A percentile compares a stretch with the other conserved stretches of the same genome.
Evolutionary conservation across 2,329 filamentous ascomycete genomes (phyloP).

Genomic region (Didymosphaeria variabile): DNA sequence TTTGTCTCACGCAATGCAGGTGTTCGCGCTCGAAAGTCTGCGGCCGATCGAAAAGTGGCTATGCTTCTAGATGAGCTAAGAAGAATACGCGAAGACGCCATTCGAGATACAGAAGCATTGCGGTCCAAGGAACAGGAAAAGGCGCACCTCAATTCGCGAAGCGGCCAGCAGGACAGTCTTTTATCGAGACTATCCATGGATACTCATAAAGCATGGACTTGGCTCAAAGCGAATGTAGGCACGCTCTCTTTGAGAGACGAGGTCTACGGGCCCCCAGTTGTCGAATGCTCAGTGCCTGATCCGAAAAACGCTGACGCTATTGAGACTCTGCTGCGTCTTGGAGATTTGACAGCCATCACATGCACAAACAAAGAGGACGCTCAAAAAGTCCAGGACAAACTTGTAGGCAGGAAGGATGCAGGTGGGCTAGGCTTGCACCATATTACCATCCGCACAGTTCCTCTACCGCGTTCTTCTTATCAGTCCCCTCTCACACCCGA

Average conservation of each 20-base stretch:
- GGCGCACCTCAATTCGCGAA: conserved; percentile 42
- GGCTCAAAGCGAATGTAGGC: conserved; percentile 76
- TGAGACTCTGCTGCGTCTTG: conserved; percentile 64
- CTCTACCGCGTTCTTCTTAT: conserved; percentile 64
- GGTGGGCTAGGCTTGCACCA: conserved; percentile 69
- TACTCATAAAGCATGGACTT: conserved; percentile 76
- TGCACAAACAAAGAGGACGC: conserved; percentile 80
- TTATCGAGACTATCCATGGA: conserved; percentile 70
- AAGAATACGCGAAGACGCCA: conserved; percentile 29
- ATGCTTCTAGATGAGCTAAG: conserved; percentile 54
- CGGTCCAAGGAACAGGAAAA: conserved; percentile 41
- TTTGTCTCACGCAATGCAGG: conserved; percentile 78
- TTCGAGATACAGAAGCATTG: conserved; percentile 17
- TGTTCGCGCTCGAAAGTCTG: conserved; percentile 58
- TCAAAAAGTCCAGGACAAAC: conserved; percentile 71
- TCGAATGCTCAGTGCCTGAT: conserved; percentile 82
- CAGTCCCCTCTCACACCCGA: conserved; percentile 63
- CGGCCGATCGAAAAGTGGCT: conserved; percentile 56
- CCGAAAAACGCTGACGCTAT: conserved; percentile 69
- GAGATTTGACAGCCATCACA: conserved; percentile 72
- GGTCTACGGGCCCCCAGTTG: conserved; percentile 81
- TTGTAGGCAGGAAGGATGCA: conserved; percentile 59
- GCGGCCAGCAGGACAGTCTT: conserved; percentile 61
- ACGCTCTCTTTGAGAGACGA: conserved; percentile 71
- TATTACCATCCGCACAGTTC: conserved; percentile 73